Percentiles rank a stretch among this genome's conserved stretches.
These are phyloP conservation scores for Hirschfeldia incana DNA, from an alignment of 345 rosid species.

Conservation along the genomic window DNA sequence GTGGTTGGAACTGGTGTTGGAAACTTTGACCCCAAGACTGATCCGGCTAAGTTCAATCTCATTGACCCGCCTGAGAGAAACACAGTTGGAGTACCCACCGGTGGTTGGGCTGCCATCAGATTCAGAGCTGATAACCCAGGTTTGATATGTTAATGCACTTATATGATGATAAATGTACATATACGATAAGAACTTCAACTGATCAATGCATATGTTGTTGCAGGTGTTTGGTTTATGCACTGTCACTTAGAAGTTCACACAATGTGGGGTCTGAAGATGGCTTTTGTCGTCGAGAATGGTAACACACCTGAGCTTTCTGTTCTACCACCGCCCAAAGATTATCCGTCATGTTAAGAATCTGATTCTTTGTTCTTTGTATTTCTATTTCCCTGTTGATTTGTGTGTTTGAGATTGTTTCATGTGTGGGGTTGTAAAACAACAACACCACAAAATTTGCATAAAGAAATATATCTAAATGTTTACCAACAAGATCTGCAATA, in stretches of 20 bases:
- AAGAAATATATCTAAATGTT: constrained; percentile 24
- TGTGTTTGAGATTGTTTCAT: constrained; percentile 38
- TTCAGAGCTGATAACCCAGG: constrained; percentile 83
- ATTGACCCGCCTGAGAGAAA: constrained; percentile 80
- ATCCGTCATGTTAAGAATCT: constrained; percentile 46
- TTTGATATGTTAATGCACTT: constrained; percentile 19
- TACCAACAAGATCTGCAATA: constrained; percentile 1
- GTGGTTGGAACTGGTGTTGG: constrained; percentile 63
- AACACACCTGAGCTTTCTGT: constrained; percentile 44
- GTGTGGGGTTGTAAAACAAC: constrained; percentile 14
- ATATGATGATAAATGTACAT: background rate
- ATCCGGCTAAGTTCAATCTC: constrained; percentile 53
- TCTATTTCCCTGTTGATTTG: background rate
- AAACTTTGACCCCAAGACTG: constrained; percentile 49
- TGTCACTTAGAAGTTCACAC: constrained; percentile 67
- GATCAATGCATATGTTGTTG: constrained; percentile 18
- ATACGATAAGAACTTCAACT: constrained; percentile 6
- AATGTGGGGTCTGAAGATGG: constrained; percentile 63
- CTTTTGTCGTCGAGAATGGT: constrained; percentile 56
- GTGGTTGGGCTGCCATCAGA: constrained; percentile 77
- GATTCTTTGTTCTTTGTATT: constrained; percentile 31
- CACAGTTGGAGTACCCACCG: constrained; percentile 72
- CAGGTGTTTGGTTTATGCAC: constrained; percentile 62
- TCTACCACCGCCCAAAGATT: constrained; percentile 53
- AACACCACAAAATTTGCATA: constrained; percentile 14